Evolutionary conservation across 2,329 filamentous ascomycete genomes (phyloP).

Genomic region (Apiospora hydei): DNA sequence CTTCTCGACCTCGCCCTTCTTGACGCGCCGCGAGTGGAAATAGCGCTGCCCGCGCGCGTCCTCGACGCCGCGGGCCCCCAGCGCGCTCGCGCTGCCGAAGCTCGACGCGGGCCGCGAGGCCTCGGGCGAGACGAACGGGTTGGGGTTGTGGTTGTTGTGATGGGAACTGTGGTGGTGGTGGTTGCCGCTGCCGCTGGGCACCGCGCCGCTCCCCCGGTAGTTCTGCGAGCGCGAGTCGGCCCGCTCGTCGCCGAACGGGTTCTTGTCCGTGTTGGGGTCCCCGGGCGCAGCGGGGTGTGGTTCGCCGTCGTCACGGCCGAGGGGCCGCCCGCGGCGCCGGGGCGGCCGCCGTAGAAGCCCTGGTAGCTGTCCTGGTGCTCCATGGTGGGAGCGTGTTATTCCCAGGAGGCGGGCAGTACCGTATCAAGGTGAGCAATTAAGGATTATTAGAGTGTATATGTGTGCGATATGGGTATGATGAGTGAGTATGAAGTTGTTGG

Average conservation of each 20-base stretch:
- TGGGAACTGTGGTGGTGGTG: slow-evolving; percentile 16
- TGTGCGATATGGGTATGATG: neutral
- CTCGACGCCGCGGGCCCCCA: slow-evolving; percentile 46
- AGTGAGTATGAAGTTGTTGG: neutral
- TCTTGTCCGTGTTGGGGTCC: slow-evolving; percentile 49
- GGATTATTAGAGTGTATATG: neutral
- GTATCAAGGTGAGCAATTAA: neutral
- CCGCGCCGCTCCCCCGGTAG: neutral
- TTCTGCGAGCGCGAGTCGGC: slow-evolving; percentile 45
- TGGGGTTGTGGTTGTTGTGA: neutral
- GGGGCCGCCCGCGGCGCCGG: slow-evolving; percentile 36
- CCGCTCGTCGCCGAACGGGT: slow-evolving; percentile 48
- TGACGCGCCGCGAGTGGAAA: slow-evolving; percentile 77
- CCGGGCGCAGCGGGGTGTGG: slow-evolving; percentile 46
- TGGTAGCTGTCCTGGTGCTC: slow-evolving; percentile 12
- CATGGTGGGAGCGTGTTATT: neutral
- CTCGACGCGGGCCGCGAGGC: slow-evolving; percentile 56
- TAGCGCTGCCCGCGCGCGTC: slow-evolving; percentile 57
- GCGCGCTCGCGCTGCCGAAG: slow-evolving; percentile 52
- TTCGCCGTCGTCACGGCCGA: slow-evolving; percentile 46
- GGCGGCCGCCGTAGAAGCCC: slow-evolving; percentile 31
- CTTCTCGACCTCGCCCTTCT: slow-evolving; percentile 76
- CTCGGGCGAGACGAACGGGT: slow-evolving; percentile 37
- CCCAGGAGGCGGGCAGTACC: neutral
- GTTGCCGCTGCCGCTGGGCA: neutral